Evolutionary conservation across 208 protist genomes (phyloP).

Genomic region (Naegleria fowleri): DNA sequence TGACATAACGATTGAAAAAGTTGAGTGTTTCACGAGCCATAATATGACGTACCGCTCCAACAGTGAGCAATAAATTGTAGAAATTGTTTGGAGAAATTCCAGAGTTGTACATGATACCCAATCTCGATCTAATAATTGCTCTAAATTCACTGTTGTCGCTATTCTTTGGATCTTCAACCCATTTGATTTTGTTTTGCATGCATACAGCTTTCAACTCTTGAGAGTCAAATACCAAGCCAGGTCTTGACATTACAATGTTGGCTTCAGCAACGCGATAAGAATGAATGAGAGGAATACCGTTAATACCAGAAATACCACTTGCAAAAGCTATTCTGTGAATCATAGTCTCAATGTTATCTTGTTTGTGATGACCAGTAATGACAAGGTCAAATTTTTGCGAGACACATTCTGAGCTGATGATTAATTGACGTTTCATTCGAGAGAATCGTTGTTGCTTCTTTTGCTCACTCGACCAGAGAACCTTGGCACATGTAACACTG

Average conservation of each 20-base stretch:
- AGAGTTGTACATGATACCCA: neutral
- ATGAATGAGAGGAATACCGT: neutral
- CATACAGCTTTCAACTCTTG: neutral
- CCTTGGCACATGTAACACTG: neutral
- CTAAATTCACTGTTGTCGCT: neutral
- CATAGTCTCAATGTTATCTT: conserved; percentile 8
- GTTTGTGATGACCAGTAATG: conserved; percentile 1
- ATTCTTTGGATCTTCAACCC: conserved; percentile 12
- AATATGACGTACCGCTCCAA: neutral
- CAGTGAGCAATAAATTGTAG: neutral
- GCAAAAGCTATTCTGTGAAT: conserved; percentile 21
- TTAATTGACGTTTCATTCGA: neutral
- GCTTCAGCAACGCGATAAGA: neutral
- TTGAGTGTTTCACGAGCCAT: neutral
- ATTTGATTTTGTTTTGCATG: neutral
- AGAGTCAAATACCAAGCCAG: neutral
- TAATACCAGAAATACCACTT: neutral
- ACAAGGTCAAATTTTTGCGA: neutral
- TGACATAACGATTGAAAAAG: neutral
- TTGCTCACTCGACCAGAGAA: neutral
- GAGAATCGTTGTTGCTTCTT: neutral
- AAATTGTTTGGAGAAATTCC: neutral
- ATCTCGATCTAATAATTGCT: neutral
- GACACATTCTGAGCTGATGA: neutral
- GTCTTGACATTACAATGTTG: neutral